These are phyloP conservation scores for Triglochin maritima DNA, from an alignment of 106 monocot species.

Conservation along the genomic window DNA sequence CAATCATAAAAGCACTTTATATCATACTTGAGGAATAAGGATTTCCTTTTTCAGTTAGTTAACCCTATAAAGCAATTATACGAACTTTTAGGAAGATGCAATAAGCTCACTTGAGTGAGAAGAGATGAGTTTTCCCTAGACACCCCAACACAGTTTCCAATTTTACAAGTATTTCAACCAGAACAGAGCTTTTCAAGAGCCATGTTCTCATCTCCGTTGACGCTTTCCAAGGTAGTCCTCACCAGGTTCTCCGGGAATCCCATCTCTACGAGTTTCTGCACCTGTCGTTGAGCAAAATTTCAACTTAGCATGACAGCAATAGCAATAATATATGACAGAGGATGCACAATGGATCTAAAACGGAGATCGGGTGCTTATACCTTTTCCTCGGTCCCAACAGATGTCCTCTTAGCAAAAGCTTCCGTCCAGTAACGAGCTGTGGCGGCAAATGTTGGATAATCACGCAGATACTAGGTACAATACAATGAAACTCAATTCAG, in stretches of 20 bases:
- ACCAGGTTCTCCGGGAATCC: slow-evolving; percentile 72
- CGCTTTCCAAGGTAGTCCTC: slow-evolving; percentile 53
- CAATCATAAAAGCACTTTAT: too few relatives aligned
- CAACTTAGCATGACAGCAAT: too few relatives aligned
- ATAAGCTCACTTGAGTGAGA: too few relatives aligned
- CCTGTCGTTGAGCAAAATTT: slow-evolving; percentile 18
- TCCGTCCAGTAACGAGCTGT: slow-evolving; percentile 97
- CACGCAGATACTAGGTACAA: slow-evolving; percentile 63
- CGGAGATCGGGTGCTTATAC: slow-evolving; percentile 12
- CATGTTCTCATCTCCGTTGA: slow-evolving; percentile 89
- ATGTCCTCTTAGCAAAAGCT: slow-evolving; percentile 69
- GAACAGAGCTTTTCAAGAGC: slow-evolving; percentile 93
- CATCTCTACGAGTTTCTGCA: slow-evolving; percentile 90
- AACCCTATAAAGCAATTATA: too few relatives aligned
- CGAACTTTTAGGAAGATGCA: background rate
- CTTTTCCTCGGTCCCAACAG: slow-evolving; percentile 84
- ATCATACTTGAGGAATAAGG: too few relatives aligned
- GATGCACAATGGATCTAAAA: too few relatives aligned
- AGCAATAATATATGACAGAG: too few relatives aligned
- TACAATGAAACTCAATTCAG: background rate
- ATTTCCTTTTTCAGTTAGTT: too few relatives aligned
- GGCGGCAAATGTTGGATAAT: slow-evolving; percentile 53
- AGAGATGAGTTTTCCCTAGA: background rate
- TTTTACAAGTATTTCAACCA: slow-evolving; percentile 18
- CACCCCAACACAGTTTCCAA: background rate